Conservation (phyloP, 768 basidiomycete genomes). For the Termitomyces sp. region DNA sequence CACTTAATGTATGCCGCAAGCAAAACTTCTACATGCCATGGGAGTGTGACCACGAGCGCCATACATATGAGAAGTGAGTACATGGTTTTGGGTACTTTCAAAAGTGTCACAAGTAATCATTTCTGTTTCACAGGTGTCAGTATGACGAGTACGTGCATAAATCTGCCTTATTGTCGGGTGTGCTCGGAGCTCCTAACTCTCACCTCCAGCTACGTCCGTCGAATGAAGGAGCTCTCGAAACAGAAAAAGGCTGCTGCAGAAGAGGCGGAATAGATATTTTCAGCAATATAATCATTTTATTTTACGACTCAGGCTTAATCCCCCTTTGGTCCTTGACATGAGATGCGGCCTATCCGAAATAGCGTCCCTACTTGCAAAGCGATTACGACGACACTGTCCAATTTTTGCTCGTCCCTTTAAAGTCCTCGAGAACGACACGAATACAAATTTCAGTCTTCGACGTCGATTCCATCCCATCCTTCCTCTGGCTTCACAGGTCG, state of each 20-base stretch:
- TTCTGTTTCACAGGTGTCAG: conserved; percentile 63
- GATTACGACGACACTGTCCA: neutral
- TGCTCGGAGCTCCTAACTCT: conserved; percentile 6
- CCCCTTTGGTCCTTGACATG: neutral
- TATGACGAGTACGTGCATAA: conserved; percentile 81
- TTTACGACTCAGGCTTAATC: neutral
- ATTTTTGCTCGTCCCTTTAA: neutral
- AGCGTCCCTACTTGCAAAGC: neutral
- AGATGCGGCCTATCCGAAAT: neutral
- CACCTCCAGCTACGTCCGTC: conserved; percentile 67
- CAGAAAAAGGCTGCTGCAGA: conserved; percentile 49
- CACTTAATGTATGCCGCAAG: conserved; percentile 83
- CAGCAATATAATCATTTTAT: conserved; percentile 8
- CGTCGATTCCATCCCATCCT: conserved; percentile 27
- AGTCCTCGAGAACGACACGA: neutral
- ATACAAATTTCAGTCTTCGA: neutral
- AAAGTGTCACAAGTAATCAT: neutral
- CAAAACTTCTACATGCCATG: conserved; percentile 80
- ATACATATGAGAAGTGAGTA: conserved; percentile 80
- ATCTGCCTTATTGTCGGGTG: neutral
- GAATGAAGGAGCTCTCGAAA: conserved; percentile 83
- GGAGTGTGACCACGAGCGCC: conserved; percentile 89
- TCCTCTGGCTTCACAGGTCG: conserved; percentile 18
- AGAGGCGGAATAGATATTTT: conserved; percentile 25
- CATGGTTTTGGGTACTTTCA: neutral